Percentiles rank a stretch among this genome's conserved stretches.
These are phyloP conservation scores for Apiotrichum gracile DNA, from an alignment of 1,284 basidiomycete genomes.

Conservation along the genomic window DNA sequence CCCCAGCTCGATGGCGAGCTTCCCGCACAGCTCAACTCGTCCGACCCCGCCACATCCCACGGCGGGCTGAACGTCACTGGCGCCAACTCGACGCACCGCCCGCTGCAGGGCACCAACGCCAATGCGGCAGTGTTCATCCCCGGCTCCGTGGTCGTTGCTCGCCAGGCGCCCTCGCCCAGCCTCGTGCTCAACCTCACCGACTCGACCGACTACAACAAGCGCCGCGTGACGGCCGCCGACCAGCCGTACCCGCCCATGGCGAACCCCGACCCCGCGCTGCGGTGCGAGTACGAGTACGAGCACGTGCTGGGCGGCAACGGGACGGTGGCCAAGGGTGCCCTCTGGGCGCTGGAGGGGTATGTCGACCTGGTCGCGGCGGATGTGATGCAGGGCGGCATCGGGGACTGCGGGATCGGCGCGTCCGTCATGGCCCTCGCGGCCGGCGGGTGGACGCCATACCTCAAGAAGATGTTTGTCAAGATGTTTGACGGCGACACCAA, in stretches of 20 bases:
- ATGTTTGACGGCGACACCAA: not conserved
- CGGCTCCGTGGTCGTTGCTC: not conserved
- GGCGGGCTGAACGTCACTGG: not conserved
- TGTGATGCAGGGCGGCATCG: constrained; percentile 18
- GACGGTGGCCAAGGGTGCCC: constrained; percentile 6
- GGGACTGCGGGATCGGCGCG: constrained; percentile 22
- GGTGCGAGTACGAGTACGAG: constrained; percentile 15
- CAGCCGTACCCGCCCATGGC: not conserved
- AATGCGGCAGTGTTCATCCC: not conserved
- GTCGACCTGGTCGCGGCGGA: constrained; percentile 19
- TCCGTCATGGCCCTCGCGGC: constrained; percentile 12
- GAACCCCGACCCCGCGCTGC: not conserved
- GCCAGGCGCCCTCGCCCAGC: not conserved
- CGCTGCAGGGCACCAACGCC: constrained; percentile 10
- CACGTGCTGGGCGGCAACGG: constrained; percentile 18
- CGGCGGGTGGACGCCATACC: constrained; percentile 12
- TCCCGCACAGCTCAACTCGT: not conserved
- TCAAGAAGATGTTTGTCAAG: constrained; percentile 8
- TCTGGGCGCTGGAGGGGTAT: constrained; percentile 23
- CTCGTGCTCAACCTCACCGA: not conserved
- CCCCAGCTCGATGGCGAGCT: not conserved
- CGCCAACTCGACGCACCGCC: not conserved
- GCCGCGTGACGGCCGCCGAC: not conserved
- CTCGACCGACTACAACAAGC: constrained; percentile 10
- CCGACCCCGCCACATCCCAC: not conserved